A percentile compares a stretch with the other conserved stretches of the same genome.
Conservation (phyloP, 176 grass and related monocot genomes). For the Ensete ventricosum region DNA sequence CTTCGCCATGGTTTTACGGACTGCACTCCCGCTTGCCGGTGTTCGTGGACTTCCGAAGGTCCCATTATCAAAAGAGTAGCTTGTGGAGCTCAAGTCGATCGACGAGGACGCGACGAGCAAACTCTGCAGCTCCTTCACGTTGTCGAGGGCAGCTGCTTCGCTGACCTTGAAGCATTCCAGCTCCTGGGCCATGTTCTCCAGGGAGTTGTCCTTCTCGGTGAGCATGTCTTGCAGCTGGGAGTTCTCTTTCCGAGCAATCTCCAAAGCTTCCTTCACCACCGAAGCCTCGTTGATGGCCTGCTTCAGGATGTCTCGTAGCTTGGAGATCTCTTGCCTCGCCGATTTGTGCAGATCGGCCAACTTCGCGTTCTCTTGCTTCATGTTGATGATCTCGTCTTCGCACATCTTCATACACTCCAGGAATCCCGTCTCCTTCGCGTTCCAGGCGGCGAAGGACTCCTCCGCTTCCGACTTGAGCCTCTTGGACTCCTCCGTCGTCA, state of each 20-base stretch:
- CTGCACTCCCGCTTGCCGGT: background rate
- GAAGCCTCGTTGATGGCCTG: slow-evolving; percentile 67
- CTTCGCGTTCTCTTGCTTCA: slow-evolving; percentile 40
- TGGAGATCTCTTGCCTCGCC: slow-evolving; percentile 56
- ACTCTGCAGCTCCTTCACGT: slow-evolving; percentile 66
- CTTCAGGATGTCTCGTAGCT: slow-evolving; percentile 82
- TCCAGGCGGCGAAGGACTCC: slow-evolving; percentile 49
- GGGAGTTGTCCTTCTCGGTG: slow-evolving; percentile 46
- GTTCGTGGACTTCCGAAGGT: slow-evolving; percentile 14
- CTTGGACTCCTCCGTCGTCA: slow-evolving; percentile 26
- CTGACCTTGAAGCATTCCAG: slow-evolving; percentile 52
- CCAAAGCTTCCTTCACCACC: slow-evolving; percentile 59
- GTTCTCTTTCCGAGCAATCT: slow-evolving; percentile 53
- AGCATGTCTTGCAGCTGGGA: slow-evolving; percentile 38
- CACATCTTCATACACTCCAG: slow-evolving; percentile 51
- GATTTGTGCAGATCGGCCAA: slow-evolving; percentile 45
- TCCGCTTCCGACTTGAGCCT: slow-evolving; percentile 50
- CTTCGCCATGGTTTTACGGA: slow-evolving; percentile 26
- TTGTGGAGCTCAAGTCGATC: slow-evolving; percentile 23
- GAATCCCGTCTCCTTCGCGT: slow-evolving; percentile 69
- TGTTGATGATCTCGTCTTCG: slow-evolving; percentile 43
- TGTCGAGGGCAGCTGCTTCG: slow-evolving; percentile 63
- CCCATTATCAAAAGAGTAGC: background rate
- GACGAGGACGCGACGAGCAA: slow-evolving; percentile 46
- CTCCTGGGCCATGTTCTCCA: slow-evolving; percentile 46